Evolutionary conservation across 148 eudicot genomes (phyloP), one percentile per base, ranked within the genome.

Genomic region (Camellia granthamiana): DNA sequence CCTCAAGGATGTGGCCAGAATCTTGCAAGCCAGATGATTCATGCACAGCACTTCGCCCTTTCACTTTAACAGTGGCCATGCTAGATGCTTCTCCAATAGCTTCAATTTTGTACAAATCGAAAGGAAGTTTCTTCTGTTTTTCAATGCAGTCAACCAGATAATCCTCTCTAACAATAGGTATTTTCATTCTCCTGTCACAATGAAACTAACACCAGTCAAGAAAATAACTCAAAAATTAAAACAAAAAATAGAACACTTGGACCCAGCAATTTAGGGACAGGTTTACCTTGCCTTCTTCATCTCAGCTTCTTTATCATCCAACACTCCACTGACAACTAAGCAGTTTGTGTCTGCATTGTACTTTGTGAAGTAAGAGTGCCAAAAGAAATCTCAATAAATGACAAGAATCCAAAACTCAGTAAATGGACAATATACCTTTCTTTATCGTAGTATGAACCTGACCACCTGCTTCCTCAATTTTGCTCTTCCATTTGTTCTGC

Each of bases 1-100:
- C 94, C 88, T 94, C 99, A 69, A 97, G 91, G 80, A 97, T 94
- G 87, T 97, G 99, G 68, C 99, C 97, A 58, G 89, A 80, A 83
- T 97, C 97, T 85, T 92, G 97, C 81, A 92, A 78, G 43, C 92
- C 97, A 69, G 97, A 92, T 69, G 94, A 72, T 79, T 91, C 97
- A 80, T 92, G 97, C 76, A 92, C 97, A 67, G 97, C 97, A 81
- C 97, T 91, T 78, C 90, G 85, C 30, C 99, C 99, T 90, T 97
- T 97, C 77, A 97, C 99, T 89, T 92, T 97, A 76, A 97, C 94
- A 38, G 98, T 94, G 54, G 88, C 85, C 86, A 88, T 82, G 55
- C 91, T 79, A 66, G 89, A 84, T 55, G 90, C 74, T 85, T 92
- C 94, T 69, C 86, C 95, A 42, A 74, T 80, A 30, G 93, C 74